A percentile compares a stretch with the other conserved stretches of the same genome.
These are phyloP conservation scores for Raphanus hybrid DNA, from an alignment of 441 rosid species.

Conservation along the genomic window DNA sequence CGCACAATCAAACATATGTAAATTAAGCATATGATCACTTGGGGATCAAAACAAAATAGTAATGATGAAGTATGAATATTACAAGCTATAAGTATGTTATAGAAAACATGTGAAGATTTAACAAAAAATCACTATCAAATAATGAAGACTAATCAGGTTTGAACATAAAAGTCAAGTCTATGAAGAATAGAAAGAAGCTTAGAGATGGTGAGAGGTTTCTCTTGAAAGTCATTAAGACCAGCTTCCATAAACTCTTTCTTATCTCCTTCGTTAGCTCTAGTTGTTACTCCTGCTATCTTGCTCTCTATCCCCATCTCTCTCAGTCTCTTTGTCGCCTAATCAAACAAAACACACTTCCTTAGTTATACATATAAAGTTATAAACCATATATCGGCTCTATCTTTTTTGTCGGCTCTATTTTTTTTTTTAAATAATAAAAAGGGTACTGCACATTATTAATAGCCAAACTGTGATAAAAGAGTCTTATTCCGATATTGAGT, in stretches of 20 bases:
- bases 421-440: too few relatives aligned
- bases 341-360: background rate
- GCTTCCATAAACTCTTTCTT: slow-evolving; percentile 71
- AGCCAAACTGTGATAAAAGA: background rate
- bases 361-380: background rate
- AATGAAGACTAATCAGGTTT: slow-evolving; percentile 5
- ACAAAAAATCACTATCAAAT: background rate
- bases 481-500: background rate
- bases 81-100: background rate
- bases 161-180: slow-evolving; percentile 43
- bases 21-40: too few relatives aligned
- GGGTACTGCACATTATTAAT: background rate
- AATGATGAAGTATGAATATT: background rate
- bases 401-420: too few relatives aligned
- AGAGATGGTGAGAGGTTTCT: slow-evolving; percentile 77
- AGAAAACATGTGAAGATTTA: background rate
- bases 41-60: too few relatives aligned
- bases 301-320: slow-evolving; percentile 78
- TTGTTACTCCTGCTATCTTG: slow-evolving; percentile 73
- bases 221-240: slow-evolving; percentile 76
- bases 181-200: slow-evolving; percentile 64
- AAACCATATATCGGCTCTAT: too few relatives aligned
- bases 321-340: slow-evolving; percentile 69
- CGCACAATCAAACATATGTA: too few relatives aligned
- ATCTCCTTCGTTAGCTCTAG: slow-evolving; percentile 51